Evolutionary conservation across 768 basidiomycete species (phyloP), one percentile per base, ranked within the genome.

Genomic region (Obba rivulosa): DNA sequence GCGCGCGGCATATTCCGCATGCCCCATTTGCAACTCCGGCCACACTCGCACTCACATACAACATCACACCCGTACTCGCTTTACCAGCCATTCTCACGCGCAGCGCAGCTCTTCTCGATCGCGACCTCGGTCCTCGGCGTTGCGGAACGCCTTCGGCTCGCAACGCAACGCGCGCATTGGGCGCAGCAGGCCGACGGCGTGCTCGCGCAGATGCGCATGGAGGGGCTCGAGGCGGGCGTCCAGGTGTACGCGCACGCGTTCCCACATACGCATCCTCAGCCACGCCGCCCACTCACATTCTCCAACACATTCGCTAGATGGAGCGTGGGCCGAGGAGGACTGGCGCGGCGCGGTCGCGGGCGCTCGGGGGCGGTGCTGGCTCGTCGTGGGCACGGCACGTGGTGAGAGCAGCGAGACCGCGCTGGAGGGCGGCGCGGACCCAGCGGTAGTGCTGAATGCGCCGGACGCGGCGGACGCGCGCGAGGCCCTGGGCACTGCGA

Each of bases 1-100:
- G 76, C 76, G 4, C 69, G 82, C 18, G 84, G 82, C 5, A 83
- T 85, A 48, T 79, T 86, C 60, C 78, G 83, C 60, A 83, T 84
- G 83, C 84, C 83, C 1, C 48, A 48, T 52, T 49, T 53, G 22
- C 20, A 48, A 43, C 16, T 49, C 43, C 50, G 23, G 38, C 48
- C 34, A 36, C 51, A 14, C 45, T 49, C 53, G 13, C 43, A 40
- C 28, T 49, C 49, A 24, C 45, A 49, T 34, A 46, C 51, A n/a
- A n/a, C 35, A 20, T 18, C 48, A 28, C 47, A 43, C 37, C 53
- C 54, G 22, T 48, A 45, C 28, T 53, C 50, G 5, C n/a, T 23
- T n/a, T 31, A 23, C 8, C 45, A 34, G 11, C 9, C 68, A 1
- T 81, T 81, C 64, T 78, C 78, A 3, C 76, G 81, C 7, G 72